phyloP scores from a whole-genome alignment of 2,329 filamentous ascomycete genomes.

The Colletotrichum karsti region DNA sequence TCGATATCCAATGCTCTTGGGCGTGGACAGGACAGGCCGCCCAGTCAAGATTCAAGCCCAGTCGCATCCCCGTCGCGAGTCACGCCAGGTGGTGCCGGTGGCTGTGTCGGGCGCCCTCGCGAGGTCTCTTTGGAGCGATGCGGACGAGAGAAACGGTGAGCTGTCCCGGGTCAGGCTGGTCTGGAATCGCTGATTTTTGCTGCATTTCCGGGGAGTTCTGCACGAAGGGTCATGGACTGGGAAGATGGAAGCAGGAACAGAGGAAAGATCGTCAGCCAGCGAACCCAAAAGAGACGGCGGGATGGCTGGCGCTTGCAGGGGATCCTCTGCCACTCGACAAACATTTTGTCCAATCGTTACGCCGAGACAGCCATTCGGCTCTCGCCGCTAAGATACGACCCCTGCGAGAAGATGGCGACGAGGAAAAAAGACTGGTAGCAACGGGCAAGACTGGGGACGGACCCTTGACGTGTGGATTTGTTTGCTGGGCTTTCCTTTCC shows the following conservation, averaged over 20 bases:
- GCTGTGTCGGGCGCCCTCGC: conserved; percentile 16
- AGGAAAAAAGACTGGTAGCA: neutral
- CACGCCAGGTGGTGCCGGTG: conserved; percentile 22
- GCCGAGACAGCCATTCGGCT: neutral
- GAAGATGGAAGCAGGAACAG: conserved; percentile 26
- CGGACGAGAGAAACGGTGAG: conserved; percentile 14
- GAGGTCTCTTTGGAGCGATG: conserved; percentile 8
- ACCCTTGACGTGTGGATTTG: conserved; percentile 13
- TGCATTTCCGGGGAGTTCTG: conserved; percentile 8
- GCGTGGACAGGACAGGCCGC: neutral
- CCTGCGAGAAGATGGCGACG: conserved; percentile 10
- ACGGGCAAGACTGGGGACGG: conserved; percentile 6
- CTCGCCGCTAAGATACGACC: conserved; percentile 2
- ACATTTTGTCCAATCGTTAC: conserved; percentile 10
- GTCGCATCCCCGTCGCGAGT: conserved; percentile 21
- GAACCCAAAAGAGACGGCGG: conserved; percentile 10
- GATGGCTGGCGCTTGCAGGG: conserved; percentile 28
- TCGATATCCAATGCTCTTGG: neutral
- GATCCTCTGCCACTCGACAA: neutral
- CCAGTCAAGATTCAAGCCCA: conserved; percentile 1
- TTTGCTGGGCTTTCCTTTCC: conserved; percentile 3
- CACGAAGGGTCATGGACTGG: conserved; percentile 28
- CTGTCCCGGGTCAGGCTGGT: neutral
- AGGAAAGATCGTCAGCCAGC: conserved; percentile 27
- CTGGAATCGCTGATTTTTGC: conserved; percentile 9